Percentiles rank a stretch among this genome's conserved stretches.
phyloP scores from a whole-genome alignment of 116 monocot species.

The Phalaenopsis hybrid region DNA sequence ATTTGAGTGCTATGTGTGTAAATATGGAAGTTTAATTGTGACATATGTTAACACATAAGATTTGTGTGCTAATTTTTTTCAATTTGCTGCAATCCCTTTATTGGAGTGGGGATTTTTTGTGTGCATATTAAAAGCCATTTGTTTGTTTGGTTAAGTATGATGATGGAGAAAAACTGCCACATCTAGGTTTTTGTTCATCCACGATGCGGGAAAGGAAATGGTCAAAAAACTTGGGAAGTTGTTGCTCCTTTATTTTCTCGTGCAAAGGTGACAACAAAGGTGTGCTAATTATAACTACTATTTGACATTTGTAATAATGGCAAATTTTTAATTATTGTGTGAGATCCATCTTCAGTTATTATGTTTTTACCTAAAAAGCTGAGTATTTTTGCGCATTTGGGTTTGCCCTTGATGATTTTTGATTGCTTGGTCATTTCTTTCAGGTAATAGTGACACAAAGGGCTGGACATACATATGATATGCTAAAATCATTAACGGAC shows the following conservation, averaged over 20 bases:
- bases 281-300: conserved; percentile 7
- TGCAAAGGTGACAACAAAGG: conserved; percentile 69
- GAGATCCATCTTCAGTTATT: neutral
- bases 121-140: neutral
- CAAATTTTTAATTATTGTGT: neutral
- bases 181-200: conserved; percentile 86
- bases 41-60: too few species aligned
- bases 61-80: neutral
- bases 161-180: neutral
- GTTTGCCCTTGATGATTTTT: neutral
- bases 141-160: neutral
- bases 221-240: conserved; percentile 57
- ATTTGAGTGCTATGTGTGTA: too few species aligned
- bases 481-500: conserved; percentile 39
- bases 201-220: conserved; percentile 74
- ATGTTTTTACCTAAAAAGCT: neutral
- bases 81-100: neutral
- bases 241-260: conserved; percentile 74
- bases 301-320: neutral
- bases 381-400: neutral
- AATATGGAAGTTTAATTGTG: too few species aligned
- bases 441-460: conserved; percentile 71
- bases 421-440: conserved; percentile 6
- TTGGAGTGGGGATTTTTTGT: neutral
- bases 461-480: conserved; percentile 78